These are phyloP conservation scores for Salinomyces thailandicus DNA, from an alignment of 2,329 filamentous ascomycete species.

Conservation along the genomic window DNA sequence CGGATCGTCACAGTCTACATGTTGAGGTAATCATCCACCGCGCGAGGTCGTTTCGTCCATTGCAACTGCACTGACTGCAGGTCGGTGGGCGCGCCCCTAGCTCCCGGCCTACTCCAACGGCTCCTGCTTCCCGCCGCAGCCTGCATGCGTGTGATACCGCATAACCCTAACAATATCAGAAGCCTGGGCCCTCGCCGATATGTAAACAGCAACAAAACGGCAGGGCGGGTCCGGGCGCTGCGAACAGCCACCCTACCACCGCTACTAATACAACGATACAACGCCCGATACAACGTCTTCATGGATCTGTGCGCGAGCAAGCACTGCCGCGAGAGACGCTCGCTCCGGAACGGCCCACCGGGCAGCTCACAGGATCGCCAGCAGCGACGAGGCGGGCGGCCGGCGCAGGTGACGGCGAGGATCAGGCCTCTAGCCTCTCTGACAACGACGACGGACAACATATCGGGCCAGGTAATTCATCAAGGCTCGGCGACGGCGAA, in stretches of 20 bases:
- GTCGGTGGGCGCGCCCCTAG: too few species aligned
- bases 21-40: neutral
- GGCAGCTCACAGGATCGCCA: too few species aligned
- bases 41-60: conserved; percentile 1
- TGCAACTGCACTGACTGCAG: conserved; percentile 6
- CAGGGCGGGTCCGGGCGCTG: conserved; percentile 4
- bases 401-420: neutral
- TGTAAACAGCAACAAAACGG: conserved; percentile 8
- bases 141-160: conserved; percentile 13
- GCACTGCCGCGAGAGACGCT: too few species aligned
- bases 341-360: too few species aligned
- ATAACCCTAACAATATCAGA: conserved; percentile 8
- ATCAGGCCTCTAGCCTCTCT: neutral
- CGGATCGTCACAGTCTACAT: neutral
- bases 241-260: neutral
- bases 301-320: too few species aligned
- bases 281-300: neutral
- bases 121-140: conserved; percentile 7
- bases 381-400: neutral
- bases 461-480: conserved; percentile 1
- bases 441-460: neutral
- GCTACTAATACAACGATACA: conserved; percentile 1
- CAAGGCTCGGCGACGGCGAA: conserved; percentile 5
- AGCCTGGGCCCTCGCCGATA: conserved; percentile 5
- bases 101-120: conserved; percentile 4